Evolutionary conservation across 805 yeast genomes (phyloP).

Genomic region (Peterozyma toletana): DNA sequence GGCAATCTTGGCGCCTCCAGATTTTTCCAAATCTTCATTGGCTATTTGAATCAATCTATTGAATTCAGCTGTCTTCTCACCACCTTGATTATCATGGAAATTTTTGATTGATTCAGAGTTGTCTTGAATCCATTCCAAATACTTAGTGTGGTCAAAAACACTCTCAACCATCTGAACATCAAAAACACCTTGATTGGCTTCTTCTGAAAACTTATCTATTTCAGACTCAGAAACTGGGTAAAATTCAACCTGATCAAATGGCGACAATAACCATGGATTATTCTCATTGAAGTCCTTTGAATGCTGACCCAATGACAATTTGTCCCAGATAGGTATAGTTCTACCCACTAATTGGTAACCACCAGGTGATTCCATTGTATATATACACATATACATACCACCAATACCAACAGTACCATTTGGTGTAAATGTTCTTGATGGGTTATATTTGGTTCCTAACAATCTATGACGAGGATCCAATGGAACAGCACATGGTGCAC

Average conservation of each 20-base stretch:
- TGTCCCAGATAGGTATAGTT: slow-evolving; percentile 97
- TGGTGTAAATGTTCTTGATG: slow-evolving; percentile 93
- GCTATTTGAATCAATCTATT: slow-evolving; percentile 75
- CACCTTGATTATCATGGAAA: slow-evolving; percentile 62
- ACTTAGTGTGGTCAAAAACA: slow-evolving; percentile 76
- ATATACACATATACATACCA: slow-evolving; percentile 98
- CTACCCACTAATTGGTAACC: slow-evolving; percentile 96
- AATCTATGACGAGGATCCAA: slow-evolving; percentile 93
- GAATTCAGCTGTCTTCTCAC: slow-evolving; percentile 82
- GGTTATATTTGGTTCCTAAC: slow-evolving; percentile 91
- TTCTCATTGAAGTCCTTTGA: slow-evolving; percentile 32
- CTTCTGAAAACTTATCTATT: slow-evolving; percentile 62
- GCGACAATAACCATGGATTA: slow-evolving; percentile 85
- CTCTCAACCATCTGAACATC: slow-evolving; percentile 67
- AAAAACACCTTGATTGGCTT: slow-evolving; percentile 76
- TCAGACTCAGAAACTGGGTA: slow-evolving; percentile 87
- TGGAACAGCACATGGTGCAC: slow-evolving; percentile 98
- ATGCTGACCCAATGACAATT: slow-evolving; percentile 69
- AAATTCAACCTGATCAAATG: slow-evolving; percentile 92
- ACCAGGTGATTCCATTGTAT: slow-evolving; percentile 98
- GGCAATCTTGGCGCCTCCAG: slow-evolving; percentile 37
- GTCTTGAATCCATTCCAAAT: slow-evolving; percentile 69
- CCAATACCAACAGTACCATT: slow-evolving; percentile 98
- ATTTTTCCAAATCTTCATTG: slow-evolving; percentile 60
- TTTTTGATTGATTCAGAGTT: slow-evolving; percentile 66